These are phyloP conservation scores for Alternaria sp. DNA, from an alignment of 2,329 filamentous ascomycete genomes.

Conservation along the genomic window DNA sequence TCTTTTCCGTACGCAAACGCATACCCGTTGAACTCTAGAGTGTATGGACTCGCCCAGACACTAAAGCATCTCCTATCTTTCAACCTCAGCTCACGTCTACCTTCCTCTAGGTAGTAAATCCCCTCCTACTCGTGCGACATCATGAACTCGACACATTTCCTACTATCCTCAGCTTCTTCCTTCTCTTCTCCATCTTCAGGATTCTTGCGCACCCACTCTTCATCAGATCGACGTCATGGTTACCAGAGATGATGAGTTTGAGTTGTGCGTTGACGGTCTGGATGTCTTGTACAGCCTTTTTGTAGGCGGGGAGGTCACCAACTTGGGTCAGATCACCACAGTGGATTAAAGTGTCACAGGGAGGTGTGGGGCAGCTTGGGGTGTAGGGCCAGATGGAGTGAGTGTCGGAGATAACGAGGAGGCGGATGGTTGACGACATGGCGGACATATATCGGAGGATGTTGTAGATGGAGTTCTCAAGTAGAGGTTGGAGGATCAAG, in stretches of 20 bases:
- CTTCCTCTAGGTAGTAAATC: not conserved
- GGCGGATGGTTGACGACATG: not conserved
- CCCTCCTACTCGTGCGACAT: not conserved
- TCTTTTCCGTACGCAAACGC: not conserved
- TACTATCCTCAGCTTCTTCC: not conserved
- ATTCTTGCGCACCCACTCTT: not conserved
- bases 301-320: not conserved
- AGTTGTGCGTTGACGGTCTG: not conserved
- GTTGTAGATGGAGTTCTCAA: not conserved
- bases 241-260: not conserved
- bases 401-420: not conserved
- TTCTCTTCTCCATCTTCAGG: not conserved
- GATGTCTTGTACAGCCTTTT: not conserved
- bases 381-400: not conserved
- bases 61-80: not conserved
- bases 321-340: constrained; percentile 1
- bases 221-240: constrained; percentile 7
- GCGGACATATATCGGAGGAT: not conserved
- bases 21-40: not conserved
- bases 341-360: not conserved
- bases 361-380: not conserved
- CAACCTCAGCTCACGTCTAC: not conserved
- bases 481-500: not conserved
- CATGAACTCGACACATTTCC: constrained; percentile 1
- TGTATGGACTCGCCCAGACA: not conserved